Evolutionary conservation across 768 basidiomycete genomes (phyloP), one percentile per base, ranked within the genome.

Genomic region (Boletus reticulatus): DNA sequence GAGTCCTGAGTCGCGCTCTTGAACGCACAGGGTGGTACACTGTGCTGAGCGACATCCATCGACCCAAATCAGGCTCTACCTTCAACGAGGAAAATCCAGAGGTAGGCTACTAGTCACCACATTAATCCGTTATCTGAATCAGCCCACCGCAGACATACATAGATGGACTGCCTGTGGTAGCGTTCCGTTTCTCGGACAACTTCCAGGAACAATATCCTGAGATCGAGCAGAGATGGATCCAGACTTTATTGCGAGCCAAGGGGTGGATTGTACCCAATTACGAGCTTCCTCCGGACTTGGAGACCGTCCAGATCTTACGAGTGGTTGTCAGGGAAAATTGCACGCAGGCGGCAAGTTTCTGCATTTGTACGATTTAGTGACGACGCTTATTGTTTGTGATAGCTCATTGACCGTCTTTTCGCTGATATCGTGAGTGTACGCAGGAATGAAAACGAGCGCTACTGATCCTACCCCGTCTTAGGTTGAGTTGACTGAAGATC

Each of bases 341-440:
- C 60, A 75, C 78, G 13, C 81, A 83, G 52, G 74, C 77, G 45
- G 78, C 80, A 56, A 55, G 70, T 75, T 52, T 70, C 11, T 65
- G 13, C 66, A 19, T 62, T 54, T 39, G 50, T 53, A 34, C 46
- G 43, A 13, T 52, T 69, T 60, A 44, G 62, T 67, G 17, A 65
- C 68, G 36, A 55, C 68, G 61, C 24, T 74, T 64, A 60, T 62
- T 63, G 11, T 27, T 31, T 24, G 41, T 12, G 48, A 72, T 39
- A 86, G 80, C 75, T 88, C 49, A 59, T 86, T 43, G 84, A 87
- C 58, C 78, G 83, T 52, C 78, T 94, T 22, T 71, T 93, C 20
- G 71, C 72, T 3, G 91, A 94, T 56, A 74, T 93, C 44, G 85
- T 89, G 62, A 70, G 85, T 73, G n/a, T 11, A 20, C 49, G 13